Conservation (phyloP, 805 yeast species). For the Wickerhamiella lipophila region DNA sequence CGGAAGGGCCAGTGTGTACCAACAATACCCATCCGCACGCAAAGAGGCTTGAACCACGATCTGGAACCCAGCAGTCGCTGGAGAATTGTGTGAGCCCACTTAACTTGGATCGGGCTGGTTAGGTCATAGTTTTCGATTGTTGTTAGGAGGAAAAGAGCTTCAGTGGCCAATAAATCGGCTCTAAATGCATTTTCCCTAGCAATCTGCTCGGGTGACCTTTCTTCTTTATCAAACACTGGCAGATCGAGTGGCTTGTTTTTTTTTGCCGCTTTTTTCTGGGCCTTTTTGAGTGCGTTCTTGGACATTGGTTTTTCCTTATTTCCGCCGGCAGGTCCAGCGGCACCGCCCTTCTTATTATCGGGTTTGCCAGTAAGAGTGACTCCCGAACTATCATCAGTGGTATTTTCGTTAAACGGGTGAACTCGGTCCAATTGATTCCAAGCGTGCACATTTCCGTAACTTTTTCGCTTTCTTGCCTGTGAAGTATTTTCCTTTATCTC, state of each 20-base stretch:
- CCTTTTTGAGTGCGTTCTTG: slow-evolving; percentile 26
- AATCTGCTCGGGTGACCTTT: slow-evolving; percentile 22
- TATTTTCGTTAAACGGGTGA: slow-evolving; percentile 16
- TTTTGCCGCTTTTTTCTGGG: slow-evolving; percentile 22
- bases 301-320: slow-evolving; percentile 16
- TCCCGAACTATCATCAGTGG: neutral
- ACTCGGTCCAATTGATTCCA: slow-evolving; percentile 27
- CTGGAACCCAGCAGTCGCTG: slow-evolving; percentile 25
- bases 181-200: slow-evolving; percentile 26
- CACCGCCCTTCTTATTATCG: neutral
- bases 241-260: slow-evolving; percentile 14
- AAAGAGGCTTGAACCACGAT: slow-evolving; percentile 27
- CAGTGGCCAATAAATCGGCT: slow-evolving; percentile 30
- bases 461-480: slow-evolving; percentile 4
- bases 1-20: slow-evolving; percentile 38
- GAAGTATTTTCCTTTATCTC: slow-evolving; percentile 12
- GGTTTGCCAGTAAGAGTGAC: neutral
- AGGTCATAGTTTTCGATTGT: slow-evolving; percentile 31
- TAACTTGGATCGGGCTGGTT: slow-evolving; percentile 28
- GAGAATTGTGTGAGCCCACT: slow-evolving; percentile 22
- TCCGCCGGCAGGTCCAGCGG: neutral
- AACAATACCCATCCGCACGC: slow-evolving; percentile 32
- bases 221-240: slow-evolving; percentile 15
- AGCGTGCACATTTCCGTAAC: slow-evolving; percentile 25
- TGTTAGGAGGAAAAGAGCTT: slow-evolving; percentile 33